Base-by-base conservation (phyloP, 2,329 filamentous ascomycete species). In the Orbilia oligospora region DNA sequence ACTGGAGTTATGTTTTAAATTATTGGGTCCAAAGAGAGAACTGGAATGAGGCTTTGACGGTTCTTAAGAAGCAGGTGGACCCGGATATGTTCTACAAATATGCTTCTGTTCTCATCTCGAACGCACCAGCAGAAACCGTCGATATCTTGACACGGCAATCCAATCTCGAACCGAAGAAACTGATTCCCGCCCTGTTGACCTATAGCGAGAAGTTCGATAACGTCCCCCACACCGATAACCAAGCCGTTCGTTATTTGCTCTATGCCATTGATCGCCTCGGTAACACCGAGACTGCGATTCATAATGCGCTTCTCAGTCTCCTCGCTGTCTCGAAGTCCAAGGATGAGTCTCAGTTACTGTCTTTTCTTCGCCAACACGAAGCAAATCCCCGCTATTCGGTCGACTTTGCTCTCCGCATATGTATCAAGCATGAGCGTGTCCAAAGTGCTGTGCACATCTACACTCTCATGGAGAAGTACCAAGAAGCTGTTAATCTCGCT, bases 1-100 rank as follows among this genome's bases (percentile, higher is more conserved):
- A 99, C 84, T 94, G 96, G 85, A 93, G 97, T 83, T 99, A 97
- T 83, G 94, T 98, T 22, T 87, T 99, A 14, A 93, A 93, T 9
- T 99, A 99, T 85, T 99, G 96, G 96, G 92, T 98, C 18, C 96
- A 98, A 84, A 89, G 95, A 76, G 96, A 98, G 85, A 90, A 93
- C 81, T 99, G 96, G 96, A 86, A 87, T 3, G 94, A 97, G 82
- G 93, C 94, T 1, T 87, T 99, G 81, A 89, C 90, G 70, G 94
- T 98, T 48, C 87, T 99, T 66, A 97, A 97, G 86, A 94, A 92
- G 84, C 96, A 99, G 85, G 97, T 91, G 4, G 92, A 97, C 64
- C 90, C 93, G 0, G 93, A 97, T 64, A 93, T 97, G 55, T 99
- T 98, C 85, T 98, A 98, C 86, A 92, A 93, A 80, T 97, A 98